Evolutionary conservation across 108 stramenopile species (phyloP).

Genomic region (Seminavis robusta): DNA sequence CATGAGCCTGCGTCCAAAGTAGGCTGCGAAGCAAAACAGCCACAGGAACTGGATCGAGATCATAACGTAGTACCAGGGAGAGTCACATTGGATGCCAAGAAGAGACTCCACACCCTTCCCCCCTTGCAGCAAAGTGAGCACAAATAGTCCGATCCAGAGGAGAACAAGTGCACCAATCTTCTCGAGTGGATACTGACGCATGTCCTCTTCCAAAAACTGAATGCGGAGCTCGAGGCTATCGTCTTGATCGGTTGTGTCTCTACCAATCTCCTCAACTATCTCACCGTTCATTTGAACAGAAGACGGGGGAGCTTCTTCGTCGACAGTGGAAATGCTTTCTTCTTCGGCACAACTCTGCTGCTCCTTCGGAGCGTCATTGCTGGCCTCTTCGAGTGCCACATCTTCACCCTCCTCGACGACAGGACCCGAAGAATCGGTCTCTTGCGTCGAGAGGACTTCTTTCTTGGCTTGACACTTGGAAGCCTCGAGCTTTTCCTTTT

Average conservation of each 20-base stretch:
- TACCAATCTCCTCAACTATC: neutral
- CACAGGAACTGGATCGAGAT: slow-evolving; percentile 56
- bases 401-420: neutral
- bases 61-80: slow-evolving; percentile 49
- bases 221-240: slow-evolving; percentile 11
- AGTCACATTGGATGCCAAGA: slow-evolving; percentile 60
- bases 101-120: slow-evolving; percentile 65
- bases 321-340: neutral
- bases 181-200: slow-evolving; percentile 53
- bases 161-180: slow-evolving; percentile 44
- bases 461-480: neutral
- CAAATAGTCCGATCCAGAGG: slow-evolving; percentile 51
- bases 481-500: slow-evolving; percentile 15
- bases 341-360: neutral
- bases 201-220: slow-evolving; percentile 41
- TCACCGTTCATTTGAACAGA: neutral
- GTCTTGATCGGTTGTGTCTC: neutral
- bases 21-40: slow-evolving; percentile 49
- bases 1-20: slow-evolving; percentile 42
- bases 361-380: too few relatives aligned
- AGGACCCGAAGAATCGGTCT: neutral
- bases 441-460: neutral
- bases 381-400: too few relatives aligned
- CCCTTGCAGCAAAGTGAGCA: slow-evolving; percentile 60
- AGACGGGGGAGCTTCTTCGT: neutral